Evolutionary conservation across 768 basidiomycete species (phyloP), one percentile per base, ranked within the genome.

Genomic region (Kwoniella bestiolae): DNA sequence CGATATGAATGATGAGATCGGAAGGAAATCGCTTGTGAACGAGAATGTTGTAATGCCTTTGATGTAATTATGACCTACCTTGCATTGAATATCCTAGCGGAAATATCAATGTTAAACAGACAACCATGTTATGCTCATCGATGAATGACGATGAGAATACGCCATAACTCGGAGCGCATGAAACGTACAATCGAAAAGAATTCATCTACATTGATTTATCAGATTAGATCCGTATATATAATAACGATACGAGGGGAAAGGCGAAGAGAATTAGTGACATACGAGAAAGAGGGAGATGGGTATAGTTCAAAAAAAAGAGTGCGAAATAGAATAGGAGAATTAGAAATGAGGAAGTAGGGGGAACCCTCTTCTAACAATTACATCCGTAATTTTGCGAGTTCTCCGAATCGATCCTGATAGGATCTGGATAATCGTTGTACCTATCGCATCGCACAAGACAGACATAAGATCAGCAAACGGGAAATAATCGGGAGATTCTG

Each of bases 351-450:
- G 41, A 25, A 16, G 38, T 6, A 26, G 21, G 21, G 41, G 23
- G 34, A 50, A 44, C 25, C 4, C n/a, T 14, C 6, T 44, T 50
- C 60, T 75, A 94, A 83, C 94, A 97, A 79, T 87, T 93, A 86
- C 94, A 97, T 62, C 90, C 91, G 78, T 92, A 92, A 81, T 85
- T 90, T 85, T 94, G 93, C 60, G 90, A 88, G 79, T 86, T 90
- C 83, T 96, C 93, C 62, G 90, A 87, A 82, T 97, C 93, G 80
- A 98, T 91, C 81, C 92, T 90, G 82, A 99, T 98, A 16, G 95
- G 95, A 82, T 99, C 95, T 29, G 95, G 95, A 82, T 97, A 99
- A 84, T 99, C 95, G 74, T 93, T 90, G 84, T 93, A 94, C 81
- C 94, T 98, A 41, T 38, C 23, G 11, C 34, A 49, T 60, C 53